Evolutionary conservation across 2,329 filamentous ascomycete genomes (phyloP), one percentile per base, ranked within the genome.

Genomic region (Celoporthe dispersa): DNA sequence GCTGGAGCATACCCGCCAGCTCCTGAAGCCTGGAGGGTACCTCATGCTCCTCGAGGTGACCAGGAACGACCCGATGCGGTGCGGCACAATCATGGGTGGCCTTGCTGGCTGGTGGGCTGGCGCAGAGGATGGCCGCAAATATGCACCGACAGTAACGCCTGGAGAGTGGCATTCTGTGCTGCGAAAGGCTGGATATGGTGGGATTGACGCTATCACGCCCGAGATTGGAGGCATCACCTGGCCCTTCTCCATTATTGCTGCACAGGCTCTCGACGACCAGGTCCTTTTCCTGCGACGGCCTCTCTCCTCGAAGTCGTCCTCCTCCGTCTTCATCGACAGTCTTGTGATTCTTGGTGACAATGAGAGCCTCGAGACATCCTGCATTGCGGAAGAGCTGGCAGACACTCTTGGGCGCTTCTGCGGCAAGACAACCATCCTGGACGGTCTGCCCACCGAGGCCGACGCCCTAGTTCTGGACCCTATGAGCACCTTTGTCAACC

Each of bases 21-120:
- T 85, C 0, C 74, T 85, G 0, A 81, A 79, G 31, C 81, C 84
- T 0, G 83, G 81, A 1, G 85, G 85, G 0, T 80, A 82, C 51
- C 75, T 88, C 0, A 51, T 87, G 1, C 61, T 86, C 0, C 69
- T 82, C 6, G 85, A 87, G 70, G 72, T 82, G 2, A 78, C 75
- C 0, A 59, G 70, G 3, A 73, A 70, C 16, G 53, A 55, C 74
- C 37, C 53, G 35, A 33, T 68, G 3, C 66, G 74, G 0, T 61
- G 71, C 11, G 72, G 69, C 3, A 65, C 68, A n/a, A 70, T 76
- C 19, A 74, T 79, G 39, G 76, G 76, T 22, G 61, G 64, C 4
- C 41, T 71, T 9, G 28, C 64, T 35, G 61, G 55, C 5, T 71
- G 70, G 68, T 68, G 70, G 70, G 19, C n/a, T 14, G 70, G 70